Evolutionary conservation across 768 basidiomycete genomes (phyloP), one percentile per base, ranked within the genome.

Genomic region (Mycena rosella): DNA sequence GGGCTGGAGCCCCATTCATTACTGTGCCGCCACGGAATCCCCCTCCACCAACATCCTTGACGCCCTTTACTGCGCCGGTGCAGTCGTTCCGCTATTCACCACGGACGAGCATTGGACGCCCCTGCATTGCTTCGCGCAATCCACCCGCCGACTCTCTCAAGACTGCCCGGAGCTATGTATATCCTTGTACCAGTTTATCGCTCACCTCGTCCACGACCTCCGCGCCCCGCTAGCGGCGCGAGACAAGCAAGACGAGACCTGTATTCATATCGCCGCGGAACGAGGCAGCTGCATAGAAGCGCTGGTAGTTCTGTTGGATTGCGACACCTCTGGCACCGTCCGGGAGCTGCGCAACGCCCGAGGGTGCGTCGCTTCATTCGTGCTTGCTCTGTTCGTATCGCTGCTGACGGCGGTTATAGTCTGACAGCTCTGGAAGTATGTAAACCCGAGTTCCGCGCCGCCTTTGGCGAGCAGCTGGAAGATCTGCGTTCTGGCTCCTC

Each of bases 221-320:
- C 87, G 86, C 32, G 89, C 90, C 8, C 92, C 93, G 0, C 75
- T 94, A 45, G 83, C 87, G 30, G 90, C 92, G 22, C 79, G 83
- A 51, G 91, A 94, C 76, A 85, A 80, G 68, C 78, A 89, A 59
- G 87, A 88, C 70, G 92, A 94, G 74, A 94, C 93, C 4, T 93
- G 91, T 81, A 83, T 94, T 54, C 93, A 94, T 80, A 81, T 93
- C 66, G 92, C 92, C 52, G 93, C 93, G 15, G 91, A 93, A 73
- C 87, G 88, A 70, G 93, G 92, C 51, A 80, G 85, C 60, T 91
- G 85, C 77, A 78, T 89, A 22, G 88, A 90, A 59, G 77, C 93
- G 22, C 78, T 94, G 45, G 81, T 83, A 59, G 84, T 90, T 45
- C 81, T 94, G 64, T 82, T 94, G 51, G 86, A 90, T 49, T 90